Evolutionary conservation across 345 rosid genomes (phyloP).

Genomic region (Aethionema arabicum): DNA sequence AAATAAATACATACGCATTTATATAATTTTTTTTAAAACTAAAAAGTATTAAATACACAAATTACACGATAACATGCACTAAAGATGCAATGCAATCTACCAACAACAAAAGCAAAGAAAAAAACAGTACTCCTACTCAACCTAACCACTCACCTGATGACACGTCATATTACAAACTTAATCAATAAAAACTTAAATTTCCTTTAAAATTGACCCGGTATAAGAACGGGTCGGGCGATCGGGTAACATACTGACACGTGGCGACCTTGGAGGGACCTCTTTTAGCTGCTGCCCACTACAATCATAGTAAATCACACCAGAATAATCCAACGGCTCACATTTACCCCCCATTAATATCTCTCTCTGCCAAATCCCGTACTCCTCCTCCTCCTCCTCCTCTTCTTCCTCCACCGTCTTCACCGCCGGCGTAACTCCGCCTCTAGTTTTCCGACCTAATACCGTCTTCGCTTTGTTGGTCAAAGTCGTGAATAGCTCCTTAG

Average conservation of each 20-base stretch:
- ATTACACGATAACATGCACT: conserved; percentile 20
- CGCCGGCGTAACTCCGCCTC: conserved; percentile 17
- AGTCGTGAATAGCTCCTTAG: conserved; percentile 50
- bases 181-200: conserved; percentile 23
- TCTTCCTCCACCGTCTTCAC: conserved; percentile 21
- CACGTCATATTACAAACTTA: conserved; percentile 16
- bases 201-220: conserved; percentile 31
- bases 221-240: conserved; percentile 30
- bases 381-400: conserved; percentile 61
- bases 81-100: conserved; percentile 14
- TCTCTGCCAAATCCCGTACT: conserved; percentile 89
- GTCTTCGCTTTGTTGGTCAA: conserved; percentile 60
- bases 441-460: conserved; percentile 42
- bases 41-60: conserved; percentile 9
- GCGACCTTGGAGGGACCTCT: conserved; percentile 68
- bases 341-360: conserved; percentile 89
- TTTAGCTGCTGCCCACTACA: conserved; percentile 55
- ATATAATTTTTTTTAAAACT: neutral
- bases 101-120: conserved; percentile 5
- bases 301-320: conserved; percentile 91
- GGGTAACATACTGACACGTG: conserved; percentile 78
- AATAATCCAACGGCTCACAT: conserved; percentile 85
- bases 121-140: conserved; percentile 13
- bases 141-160: conserved; percentile 16
- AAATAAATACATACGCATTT: neutral